These are phyloP conservation scores for Antrodiella citrinella DNA, from an alignment of 768 basidiomycete species.

Conservation along the genomic window DNA sequence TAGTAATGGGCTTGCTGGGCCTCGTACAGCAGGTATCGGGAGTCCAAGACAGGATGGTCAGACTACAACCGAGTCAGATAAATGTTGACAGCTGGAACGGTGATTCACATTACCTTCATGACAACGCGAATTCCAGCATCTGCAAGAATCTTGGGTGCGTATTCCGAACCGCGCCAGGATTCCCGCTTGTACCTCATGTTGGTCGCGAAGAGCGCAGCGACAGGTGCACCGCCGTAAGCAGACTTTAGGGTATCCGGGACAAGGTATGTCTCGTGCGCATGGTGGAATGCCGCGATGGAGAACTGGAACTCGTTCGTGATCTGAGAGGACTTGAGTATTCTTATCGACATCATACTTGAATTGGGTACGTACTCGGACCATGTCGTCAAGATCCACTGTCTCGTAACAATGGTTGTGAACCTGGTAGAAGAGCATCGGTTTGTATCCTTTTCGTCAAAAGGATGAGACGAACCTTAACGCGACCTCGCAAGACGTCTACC, in stretches of 20 bases:
- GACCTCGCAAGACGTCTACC: conserved; percentile 64
- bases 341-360: not conserved
- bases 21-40: conserved; percentile 61
- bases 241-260: conserved; percentile 66
- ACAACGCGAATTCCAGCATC: conserved; percentile 42
- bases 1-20: conserved; percentile 64
- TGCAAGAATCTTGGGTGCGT: conserved; percentile 43
- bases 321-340: conserved; percentile 20
- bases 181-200: conserved; percentile 56
- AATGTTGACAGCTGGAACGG: not conserved
- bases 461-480: conserved; percentile 49
- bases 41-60: conserved; percentile 54
- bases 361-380: conserved; percentile 43
- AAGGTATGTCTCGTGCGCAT: conserved; percentile 74
- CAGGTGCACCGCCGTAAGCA: conserved; percentile 53
- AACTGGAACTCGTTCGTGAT: conserved; percentile 80
- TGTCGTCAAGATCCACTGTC: conserved; percentile 34
- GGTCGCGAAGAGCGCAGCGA: conserved; percentile 66
- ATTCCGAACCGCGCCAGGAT: conserved; percentile 48
- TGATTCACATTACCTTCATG: conserved; percentile 35
- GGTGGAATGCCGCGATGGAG: conserved; percentile 67
- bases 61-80: conserved; percentile 19
- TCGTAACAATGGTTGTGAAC: conserved; percentile 40
- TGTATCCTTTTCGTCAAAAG: not conserved
- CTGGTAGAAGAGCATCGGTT: conserved; percentile 11